phyloP scores from a whole-genome alignment of 139 green algal genomes.

The Chlorella sp. region DNA sequence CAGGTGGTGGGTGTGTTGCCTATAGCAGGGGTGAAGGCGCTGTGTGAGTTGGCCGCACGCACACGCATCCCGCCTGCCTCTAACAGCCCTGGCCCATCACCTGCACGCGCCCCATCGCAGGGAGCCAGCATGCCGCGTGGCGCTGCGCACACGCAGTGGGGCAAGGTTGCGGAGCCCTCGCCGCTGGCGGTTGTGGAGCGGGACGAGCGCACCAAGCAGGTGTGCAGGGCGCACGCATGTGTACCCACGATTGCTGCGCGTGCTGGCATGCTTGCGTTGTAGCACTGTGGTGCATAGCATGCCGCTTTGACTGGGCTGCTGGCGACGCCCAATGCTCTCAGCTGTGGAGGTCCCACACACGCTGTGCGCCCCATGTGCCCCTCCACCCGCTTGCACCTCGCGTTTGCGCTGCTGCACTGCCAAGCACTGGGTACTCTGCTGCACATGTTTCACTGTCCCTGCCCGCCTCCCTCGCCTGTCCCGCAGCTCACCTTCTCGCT shows the following conservation, averaged over 20 bases:
- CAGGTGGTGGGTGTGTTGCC: too few relatives aligned
- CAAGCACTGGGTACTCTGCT: too few relatives aligned
- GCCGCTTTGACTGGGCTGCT: background rate
- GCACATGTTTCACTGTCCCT: background rate
- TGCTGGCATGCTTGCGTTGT: background rate
- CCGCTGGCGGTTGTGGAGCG: conserved; percentile 44
- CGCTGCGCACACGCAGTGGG: conserved; percentile 33
- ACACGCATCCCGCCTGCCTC: too few relatives aligned
- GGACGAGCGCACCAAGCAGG: conserved; percentile 25
- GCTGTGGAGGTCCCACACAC: too few relatives aligned
- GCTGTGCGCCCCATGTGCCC: too few relatives aligned
- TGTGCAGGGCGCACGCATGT: background rate
- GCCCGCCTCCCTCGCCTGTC: too few relatives aligned
- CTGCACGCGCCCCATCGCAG: background rate
- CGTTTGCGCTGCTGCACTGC: too few relatives aligned
- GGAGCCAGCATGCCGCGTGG: background rate
- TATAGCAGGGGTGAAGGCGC: too few relatives aligned
- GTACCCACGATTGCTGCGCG: too few relatives aligned
- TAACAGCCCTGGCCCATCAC: background rate
- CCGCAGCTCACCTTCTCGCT: conserved; percentile 17
- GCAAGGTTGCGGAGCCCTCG: conserved; percentile 36
- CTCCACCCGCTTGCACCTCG: too few relatives aligned
- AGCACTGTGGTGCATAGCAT: background rate
- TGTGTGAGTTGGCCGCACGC: too few relatives aligned
- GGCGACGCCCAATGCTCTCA: too few relatives aligned